Conservation (phyloP, 768 basidiomycete species). For the Macrocybe gigantea region DNA sequence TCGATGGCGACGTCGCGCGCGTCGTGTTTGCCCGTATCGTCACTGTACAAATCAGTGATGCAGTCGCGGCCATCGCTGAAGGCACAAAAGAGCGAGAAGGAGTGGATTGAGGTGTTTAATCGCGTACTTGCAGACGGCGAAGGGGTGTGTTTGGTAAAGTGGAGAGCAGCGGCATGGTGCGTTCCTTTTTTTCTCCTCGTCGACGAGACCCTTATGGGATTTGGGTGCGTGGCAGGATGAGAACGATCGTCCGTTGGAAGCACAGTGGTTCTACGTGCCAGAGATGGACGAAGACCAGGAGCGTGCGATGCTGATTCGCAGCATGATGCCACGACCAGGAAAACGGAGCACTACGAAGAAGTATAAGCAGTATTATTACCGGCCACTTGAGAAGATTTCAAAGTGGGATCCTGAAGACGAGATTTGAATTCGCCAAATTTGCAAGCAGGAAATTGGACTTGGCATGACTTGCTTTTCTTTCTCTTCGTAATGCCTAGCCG, state of each 20-base stretch:
- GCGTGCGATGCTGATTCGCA: slow-evolving; percentile 57
- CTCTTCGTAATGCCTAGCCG: no score
- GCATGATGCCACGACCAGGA: slow-evolving; percentile 70
- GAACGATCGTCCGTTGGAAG: slow-evolving; percentile 44
- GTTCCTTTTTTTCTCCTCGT: slow-evolving; percentile 11
- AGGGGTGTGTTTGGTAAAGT: slow-evolving; percentile 71
- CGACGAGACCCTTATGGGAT: slow-evolving; percentile 1
- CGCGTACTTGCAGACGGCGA: slow-evolving; percentile 41
- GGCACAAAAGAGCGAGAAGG: slow-evolving; percentile 30
- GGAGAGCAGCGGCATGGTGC: slow-evolving; percentile 55
- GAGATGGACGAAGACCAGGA: slow-evolving; percentile 67
- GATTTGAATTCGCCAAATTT: slow-evolving; percentile 18
- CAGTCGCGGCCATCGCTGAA: slow-evolving; percentile 48
- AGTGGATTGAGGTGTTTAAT: slow-evolving; percentile 47
- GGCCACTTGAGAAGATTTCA: slow-evolving; percentile 64
- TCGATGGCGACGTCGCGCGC: slow-evolving; percentile 68
- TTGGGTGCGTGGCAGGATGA: slow-evolving; percentile 32
- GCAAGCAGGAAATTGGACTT: no score
- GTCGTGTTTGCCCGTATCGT: slow-evolving; percentile 52
- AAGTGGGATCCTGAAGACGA: slow-evolving; percentile 74
- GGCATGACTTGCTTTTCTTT: no score
- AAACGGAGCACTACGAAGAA: slow-evolving; percentile 78
- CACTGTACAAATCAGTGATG: slow-evolving; percentile 47
- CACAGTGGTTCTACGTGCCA: slow-evolving; percentile 74
- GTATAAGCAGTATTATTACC: slow-evolving; percentile 82